A percentile compares a stretch with the other conserved stretches of the same genome.
These are phyloP conservation scores for Davidsoniella eucalypti DNA, from an alignment of 2,329 filamentous ascomycete species.

Conservation along the genomic window DNA sequence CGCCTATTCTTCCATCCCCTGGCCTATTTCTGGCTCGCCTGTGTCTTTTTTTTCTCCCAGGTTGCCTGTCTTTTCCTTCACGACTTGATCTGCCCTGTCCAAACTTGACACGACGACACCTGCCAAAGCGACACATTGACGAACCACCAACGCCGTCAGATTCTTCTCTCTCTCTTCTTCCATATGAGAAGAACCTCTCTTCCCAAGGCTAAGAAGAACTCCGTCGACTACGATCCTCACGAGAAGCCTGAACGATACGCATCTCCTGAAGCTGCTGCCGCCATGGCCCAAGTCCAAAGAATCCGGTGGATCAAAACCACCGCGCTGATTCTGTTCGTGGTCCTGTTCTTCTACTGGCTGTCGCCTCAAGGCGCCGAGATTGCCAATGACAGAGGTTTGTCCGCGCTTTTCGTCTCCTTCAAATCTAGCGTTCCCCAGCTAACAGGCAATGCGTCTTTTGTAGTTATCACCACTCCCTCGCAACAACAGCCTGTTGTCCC, in stretches of 20 bases:
- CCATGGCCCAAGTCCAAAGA: slow-evolving; percentile 48
- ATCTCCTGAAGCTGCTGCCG: slow-evolving; percentile 20
- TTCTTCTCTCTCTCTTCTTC: background rate
- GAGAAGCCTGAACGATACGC: slow-evolving; percentile 47
- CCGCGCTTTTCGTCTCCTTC: slow-evolving; percentile 5
- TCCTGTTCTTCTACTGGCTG: slow-evolving; percentile 47
- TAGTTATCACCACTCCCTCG: slow-evolving; percentile 13
- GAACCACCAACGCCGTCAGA: too few relatives aligned
- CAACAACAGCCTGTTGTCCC: slow-evolving; percentile 13
- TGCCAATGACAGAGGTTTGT: slow-evolving; percentile 27
- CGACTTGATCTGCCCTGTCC: background rate
- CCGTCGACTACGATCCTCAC: slow-evolving; percentile 39
- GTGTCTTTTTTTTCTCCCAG: background rate
- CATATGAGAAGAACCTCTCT: slow-evolving; percentile 49
- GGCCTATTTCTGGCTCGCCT: background rate
- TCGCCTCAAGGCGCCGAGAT: slow-evolving; percentile 41
- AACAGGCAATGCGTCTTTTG: background rate
- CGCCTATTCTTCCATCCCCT: too few relatives aligned
- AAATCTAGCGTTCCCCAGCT: background rate
- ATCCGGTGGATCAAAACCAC: slow-evolving; percentile 49
- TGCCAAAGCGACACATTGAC: background rate
- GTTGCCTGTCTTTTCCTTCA: background rate
- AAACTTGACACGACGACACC: too few relatives aligned
- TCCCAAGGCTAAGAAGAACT: slow-evolving; percentile 45
- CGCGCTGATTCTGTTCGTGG: slow-evolving; percentile 41